These are phyloP conservation scores for Fusarium pseudocircinatum DNA, from an alignment of 2,329 filamentous ascomycete genomes.

Conservation along the genomic window DNA sequence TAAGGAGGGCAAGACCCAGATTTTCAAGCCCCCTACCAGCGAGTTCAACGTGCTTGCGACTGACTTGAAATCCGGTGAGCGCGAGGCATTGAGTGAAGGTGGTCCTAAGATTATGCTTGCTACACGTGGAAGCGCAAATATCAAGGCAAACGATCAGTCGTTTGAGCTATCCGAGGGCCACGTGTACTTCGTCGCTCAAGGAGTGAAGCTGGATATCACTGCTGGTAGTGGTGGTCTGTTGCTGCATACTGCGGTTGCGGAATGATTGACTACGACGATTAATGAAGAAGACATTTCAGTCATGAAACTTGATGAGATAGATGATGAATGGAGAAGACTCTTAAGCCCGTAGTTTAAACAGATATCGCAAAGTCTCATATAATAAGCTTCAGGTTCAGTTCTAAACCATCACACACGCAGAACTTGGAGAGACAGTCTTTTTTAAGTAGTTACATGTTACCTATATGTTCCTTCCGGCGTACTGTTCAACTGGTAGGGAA, in stretches of 20 bases:
- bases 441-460: neutral
- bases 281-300: neutral
- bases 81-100: constrained; percentile 55
- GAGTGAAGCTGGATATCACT: constrained; percentile 33
- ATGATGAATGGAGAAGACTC: neutral
- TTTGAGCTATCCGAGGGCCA: constrained; percentile 40
- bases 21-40: constrained; percentile 73
- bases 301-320: neutral
- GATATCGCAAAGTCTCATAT: neutral
- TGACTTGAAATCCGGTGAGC: constrained; percentile 64
- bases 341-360: neutral
- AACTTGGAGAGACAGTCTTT: neutral
- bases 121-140: constrained; percentile 32
- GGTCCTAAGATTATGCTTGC: constrained; percentile 39
- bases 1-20: constrained; percentile 66
- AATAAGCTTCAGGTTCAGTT: neutral
- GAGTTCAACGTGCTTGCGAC: constrained; percentile 77
- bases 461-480: neutral
- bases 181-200: constrained; percentile 40
- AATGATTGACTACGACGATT: constrained; percentile 1
- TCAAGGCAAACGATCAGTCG: constrained; percentile 29
- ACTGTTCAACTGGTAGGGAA: no score
- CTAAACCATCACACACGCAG: neutral
- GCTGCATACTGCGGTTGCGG: constrained; percentile 36
- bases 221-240: constrained; percentile 31